Base-by-base conservation (phyloP, 805 yeast genomes). In the Zygosaccharomyces rouxii region DNA sequence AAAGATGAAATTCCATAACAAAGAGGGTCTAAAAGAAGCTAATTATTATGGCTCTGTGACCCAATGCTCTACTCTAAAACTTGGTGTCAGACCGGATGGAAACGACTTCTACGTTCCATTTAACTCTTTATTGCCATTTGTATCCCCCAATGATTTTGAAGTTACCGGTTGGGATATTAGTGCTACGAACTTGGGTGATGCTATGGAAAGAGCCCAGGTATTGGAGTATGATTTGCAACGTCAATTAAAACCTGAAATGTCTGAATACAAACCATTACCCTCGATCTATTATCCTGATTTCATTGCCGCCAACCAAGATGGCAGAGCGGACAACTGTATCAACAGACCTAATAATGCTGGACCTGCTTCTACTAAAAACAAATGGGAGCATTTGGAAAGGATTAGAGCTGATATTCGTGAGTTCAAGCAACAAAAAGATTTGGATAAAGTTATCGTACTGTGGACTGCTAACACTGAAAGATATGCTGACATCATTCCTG, bases 391-490 rank as follows among this genome's bases (percentile, higher is more conserved):
- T 65, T 95, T 90, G 53, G 89, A 86, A 74, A 80, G 74, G 55
- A 83, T 90, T 69, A 86, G 97, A 71, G 72, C 76, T 48, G 97
- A 90, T 68, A 90, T 90, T 60, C 74, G 77, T 58, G 80, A 80
- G 50, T 90, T 90, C 76, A 90, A 89, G 71, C 63, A 65, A 35
- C 68, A 73, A 53, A 87, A 92, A 65, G 67, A 71, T 33, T 80
- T 90, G 62, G 97, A 90, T 69, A 86, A 84, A 67, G 95, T 92
- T 48, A 81, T 90, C 64, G 86, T 92, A 41, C 76, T 90, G 63
- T 90, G 98, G 98, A 89, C 97, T 39, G 98, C 98, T 48, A 92
- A 90, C 73, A 90, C 98, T 48, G 98, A 90, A 74, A 83, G 97
- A 67, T 89, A 85, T 67, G 80, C 95, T 38, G 90, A 86, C 35